Conservation (phyloP, 305 asterid species). For the Ruellia speciosa region DNA sequence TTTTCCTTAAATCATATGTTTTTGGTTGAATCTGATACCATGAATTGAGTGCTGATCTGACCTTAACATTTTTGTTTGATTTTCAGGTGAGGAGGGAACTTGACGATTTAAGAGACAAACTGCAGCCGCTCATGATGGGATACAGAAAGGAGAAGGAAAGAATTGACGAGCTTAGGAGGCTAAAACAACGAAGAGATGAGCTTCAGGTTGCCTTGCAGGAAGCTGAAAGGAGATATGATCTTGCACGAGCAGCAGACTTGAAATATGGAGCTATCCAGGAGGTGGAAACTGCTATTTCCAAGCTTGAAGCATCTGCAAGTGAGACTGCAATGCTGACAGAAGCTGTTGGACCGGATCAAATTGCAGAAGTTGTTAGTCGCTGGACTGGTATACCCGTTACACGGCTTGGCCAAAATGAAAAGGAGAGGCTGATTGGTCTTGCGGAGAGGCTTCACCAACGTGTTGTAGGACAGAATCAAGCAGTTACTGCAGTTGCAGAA, state of each 20-base stretch:
- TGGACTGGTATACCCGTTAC: conserved; percentile 95
- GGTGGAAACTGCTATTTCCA: conserved; percentile 61
- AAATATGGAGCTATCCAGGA: conserved; percentile 80
- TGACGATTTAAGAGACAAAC: conserved; percentile 80
- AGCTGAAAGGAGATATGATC: conserved; percentile 83
- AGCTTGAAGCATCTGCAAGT: conserved; percentile 41
- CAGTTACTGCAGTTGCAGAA: conserved; percentile 71
- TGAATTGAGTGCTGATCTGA: too few species aligned
- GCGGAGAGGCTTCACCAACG: conserved; percentile 62
- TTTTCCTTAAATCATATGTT: background rate
- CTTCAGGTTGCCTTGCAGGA: conserved; percentile 58
- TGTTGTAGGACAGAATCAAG: conserved; percentile 79
- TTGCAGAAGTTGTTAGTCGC: conserved; percentile 84
- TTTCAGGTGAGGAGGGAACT: conserved; percentile 64
- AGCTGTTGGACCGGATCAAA: conserved; percentile 84
- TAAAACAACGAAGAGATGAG: conserved; percentile 66
- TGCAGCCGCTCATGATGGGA: conserved; percentile 76
- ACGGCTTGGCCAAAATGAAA: conserved; percentile 78
- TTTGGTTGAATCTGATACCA: background rate
- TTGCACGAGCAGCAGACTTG: conserved; percentile 82
- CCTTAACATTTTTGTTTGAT: background rate
- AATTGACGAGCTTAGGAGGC: conserved; percentile 63
- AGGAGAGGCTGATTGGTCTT: conserved; percentile 66
- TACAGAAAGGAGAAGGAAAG: conserved; percentile 75
- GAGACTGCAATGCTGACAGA: conserved; percentile 60